A percentile compares a stretch with the other conserved stretches of the same genome.
Conservation (phyloP, 208 protist species). For the Crithidia acanthocephali region DNA sequence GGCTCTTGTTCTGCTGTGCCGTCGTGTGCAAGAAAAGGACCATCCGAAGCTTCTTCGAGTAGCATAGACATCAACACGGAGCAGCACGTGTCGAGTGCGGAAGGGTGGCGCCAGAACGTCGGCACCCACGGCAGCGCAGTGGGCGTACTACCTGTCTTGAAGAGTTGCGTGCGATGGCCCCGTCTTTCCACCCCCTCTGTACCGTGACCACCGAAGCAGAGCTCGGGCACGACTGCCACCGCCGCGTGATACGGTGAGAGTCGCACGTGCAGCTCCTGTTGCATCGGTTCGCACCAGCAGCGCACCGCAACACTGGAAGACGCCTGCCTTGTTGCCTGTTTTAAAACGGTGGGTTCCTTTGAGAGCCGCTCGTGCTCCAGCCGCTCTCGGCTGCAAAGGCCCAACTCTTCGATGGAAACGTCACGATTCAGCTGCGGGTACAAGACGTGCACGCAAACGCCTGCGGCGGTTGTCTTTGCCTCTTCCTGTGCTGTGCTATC, state of each 20-base stretch:
- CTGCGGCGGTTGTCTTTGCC: neutral
- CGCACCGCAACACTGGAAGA: neutral
- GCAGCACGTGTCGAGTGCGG: conserved; percentile 52
- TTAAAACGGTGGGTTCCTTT: neutral
- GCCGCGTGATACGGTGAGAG: conserved; percentile 31
- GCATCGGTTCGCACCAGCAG: conserved; percentile 27
- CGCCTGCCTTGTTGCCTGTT: neutral
- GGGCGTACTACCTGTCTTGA: neutral
- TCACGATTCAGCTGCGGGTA: conserved; percentile 21
- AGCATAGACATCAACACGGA: conserved; percentile 62
- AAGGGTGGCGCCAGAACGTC: conserved; percentile 63
- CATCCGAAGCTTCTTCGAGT: too few species aligned
- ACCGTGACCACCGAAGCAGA: neutral
- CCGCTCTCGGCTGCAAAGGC: neutral
- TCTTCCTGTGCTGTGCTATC: neutral
- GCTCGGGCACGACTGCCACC: conserved; percentile 13
- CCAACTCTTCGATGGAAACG: neutral
- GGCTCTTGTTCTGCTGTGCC: too few species aligned
- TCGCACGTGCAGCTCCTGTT: conserved; percentile 6
- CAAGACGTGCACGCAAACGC: conserved; percentile 17
- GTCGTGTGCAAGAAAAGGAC: too few species aligned
- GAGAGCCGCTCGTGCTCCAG: neutral
- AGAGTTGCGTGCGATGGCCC: neutral
- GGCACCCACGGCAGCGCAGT: conserved; percentile 16
- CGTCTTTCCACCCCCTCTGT: neutral